phyloP scores from a whole-genome alignment of 495 filamentous ascomycete genomes.

The Aspergillus olivimuriae region DNA sequence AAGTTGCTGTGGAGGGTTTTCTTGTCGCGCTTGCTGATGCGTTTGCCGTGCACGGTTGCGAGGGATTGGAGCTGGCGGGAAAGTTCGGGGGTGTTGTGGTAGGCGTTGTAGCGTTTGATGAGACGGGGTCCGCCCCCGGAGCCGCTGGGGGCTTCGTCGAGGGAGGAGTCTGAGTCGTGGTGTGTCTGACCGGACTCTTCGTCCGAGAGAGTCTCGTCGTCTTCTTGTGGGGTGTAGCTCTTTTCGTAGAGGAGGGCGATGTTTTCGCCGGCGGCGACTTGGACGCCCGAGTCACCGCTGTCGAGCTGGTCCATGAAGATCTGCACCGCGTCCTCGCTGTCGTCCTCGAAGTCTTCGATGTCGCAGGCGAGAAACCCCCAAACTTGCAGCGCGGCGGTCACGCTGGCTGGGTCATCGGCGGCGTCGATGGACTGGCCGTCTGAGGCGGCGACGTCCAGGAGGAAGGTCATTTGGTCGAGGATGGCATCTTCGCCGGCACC shows the following conservation, averaged over 20 bases:
- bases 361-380: constrained; percentile 86
- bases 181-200: constrained; percentile 40
- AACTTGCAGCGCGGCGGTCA: constrained; percentile 75
- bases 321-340: constrained; percentile 71
- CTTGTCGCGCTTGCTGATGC: constrained; percentile 71
- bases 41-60: constrained; percentile 57
- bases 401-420: constrained; percentile 65
- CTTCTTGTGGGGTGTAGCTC: constrained; percentile 55
- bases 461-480: constrained; percentile 71
- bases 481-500: constrained; percentile 67
- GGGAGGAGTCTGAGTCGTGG: constrained; percentile 38
- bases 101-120: constrained; percentile 53
- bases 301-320: constrained; percentile 87
- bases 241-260: constrained; percentile 89
- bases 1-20: constrained; percentile 74
- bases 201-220: constrained; percentile 59
- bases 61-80: constrained; percentile 47
- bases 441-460: constrained; percentile 79
- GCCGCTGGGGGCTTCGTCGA: too few species aligned
- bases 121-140: constrained; percentile 48
- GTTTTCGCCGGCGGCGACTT: constrained; percentile 81
- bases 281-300: constrained; percentile 66
- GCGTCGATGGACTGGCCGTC: constrained; percentile 75
- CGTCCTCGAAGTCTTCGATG: constrained; percentile 70
- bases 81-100: constrained; percentile 49